These are phyloP conservation scores for Durusdinium trenchii DNA, from an alignment of 73 alveolate species.

Conservation along the genomic window DNA sequence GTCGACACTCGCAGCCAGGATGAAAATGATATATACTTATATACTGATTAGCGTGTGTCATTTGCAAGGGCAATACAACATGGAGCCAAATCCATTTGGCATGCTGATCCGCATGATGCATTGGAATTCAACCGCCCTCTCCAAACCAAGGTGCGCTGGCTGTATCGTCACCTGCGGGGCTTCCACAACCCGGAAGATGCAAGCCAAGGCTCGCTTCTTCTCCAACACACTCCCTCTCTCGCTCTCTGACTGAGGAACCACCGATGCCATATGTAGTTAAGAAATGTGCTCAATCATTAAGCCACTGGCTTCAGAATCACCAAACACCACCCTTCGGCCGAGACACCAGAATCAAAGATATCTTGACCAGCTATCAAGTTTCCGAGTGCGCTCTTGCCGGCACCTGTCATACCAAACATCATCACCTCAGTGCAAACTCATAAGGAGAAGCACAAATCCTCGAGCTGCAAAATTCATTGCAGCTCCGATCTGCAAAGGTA, in stretches of 20 bases:
- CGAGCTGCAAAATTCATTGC: too few species aligned
- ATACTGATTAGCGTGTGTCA: neutral
- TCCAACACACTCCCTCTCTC: too few species aligned
- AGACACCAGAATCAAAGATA: slow-evolving; percentile 78
- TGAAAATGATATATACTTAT: too few species aligned
- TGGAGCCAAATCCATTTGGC: neutral
- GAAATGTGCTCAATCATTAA: too few species aligned
- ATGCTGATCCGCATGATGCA: neutral
- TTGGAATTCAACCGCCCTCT: neutral
- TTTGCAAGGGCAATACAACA: neutral
- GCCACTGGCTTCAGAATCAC: too few species aligned
- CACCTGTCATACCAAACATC: slow-evolving; percentile 95
- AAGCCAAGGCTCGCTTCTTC: too few species aligned
- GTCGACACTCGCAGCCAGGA: too few species aligned
- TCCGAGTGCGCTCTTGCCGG: slow-evolving; percentile 90
- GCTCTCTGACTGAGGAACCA: too few species aligned
- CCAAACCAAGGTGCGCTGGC: slow-evolving; percentile 56
- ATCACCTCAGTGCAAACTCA: slow-evolving; percentile 22
- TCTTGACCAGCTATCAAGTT: slow-evolving; percentile 76
- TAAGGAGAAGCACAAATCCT: neutral
- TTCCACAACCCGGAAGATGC: too few species aligned
- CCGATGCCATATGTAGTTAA: too few species aligned
- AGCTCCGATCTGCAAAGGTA: too few species aligned
- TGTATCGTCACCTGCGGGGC: slow-evolving; percentile 65
- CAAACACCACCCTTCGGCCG: too few species aligned